phyloP scores from a whole-genome alignment of 148 eudicot species.

The Rhododendron mucronatum region DNA sequence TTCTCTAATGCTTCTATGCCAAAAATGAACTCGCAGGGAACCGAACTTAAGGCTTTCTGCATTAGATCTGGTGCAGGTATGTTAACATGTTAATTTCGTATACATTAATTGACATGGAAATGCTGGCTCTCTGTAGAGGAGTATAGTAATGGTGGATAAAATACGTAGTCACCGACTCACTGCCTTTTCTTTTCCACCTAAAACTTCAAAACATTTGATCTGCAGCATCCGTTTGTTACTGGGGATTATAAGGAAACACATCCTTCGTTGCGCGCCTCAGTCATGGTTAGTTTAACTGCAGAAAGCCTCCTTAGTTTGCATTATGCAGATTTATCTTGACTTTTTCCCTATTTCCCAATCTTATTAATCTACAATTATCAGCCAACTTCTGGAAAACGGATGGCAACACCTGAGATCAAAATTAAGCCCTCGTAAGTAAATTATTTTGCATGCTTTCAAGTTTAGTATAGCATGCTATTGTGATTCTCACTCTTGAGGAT shows the following conservation, averaged over 20 bases:
- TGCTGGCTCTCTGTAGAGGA: neutral
- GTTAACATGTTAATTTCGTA: neutral
- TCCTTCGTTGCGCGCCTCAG: slow-evolving; percentile 37
- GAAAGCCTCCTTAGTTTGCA: neutral
- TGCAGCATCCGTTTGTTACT: slow-evolving; percentile 83
- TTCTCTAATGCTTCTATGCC: slow-evolving; percentile 2
- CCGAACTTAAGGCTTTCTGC: slow-evolving; percentile 69
- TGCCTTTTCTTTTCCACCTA: neutral
- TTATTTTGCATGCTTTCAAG: slow-evolving; percentile 1
- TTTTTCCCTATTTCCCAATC: slow-evolving; percentile 2
- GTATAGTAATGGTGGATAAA: neutral
- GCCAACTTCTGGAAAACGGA: slow-evolving; percentile 35
- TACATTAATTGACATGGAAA: neutral
- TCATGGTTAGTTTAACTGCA: slow-evolving; percentile 41
- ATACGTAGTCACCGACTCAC: neutral
- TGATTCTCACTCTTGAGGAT: slow-evolving; percentile 12
- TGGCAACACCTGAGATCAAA: slow-evolving; percentile 23
- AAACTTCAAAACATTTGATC: neutral
- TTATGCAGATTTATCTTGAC: neutral
- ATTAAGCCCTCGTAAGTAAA: slow-evolving; percentile 40
- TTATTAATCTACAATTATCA: slow-evolving; percentile 16
- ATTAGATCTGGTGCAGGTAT: slow-evolving; percentile 65
- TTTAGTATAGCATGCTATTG: neutral
- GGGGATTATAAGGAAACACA: slow-evolving; percentile 46
- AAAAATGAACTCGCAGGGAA: slow-evolving; percentile 40